Evolutionary conservation across 176 grass and related monocot species (phyloP).

Genomic region (Alopecurus myosuroides): DNA sequence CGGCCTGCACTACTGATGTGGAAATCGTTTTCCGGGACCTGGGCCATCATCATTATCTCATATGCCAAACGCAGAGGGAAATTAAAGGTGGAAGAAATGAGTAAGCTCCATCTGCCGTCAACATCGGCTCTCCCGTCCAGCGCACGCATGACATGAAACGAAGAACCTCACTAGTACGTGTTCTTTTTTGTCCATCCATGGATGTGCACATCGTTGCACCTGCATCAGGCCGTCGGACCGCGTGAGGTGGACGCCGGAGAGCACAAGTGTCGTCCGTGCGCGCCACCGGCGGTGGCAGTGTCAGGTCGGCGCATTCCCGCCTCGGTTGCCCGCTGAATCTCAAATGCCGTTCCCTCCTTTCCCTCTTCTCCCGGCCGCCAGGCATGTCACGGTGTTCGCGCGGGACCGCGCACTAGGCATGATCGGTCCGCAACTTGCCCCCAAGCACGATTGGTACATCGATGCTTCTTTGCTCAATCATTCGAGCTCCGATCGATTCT

Average conservation of each 20-base stretch:
- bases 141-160: conserved; percentile 4
- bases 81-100: not conserved
- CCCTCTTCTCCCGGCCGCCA: not conserved
- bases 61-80: not conserved
- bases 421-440: conserved; percentile 14
- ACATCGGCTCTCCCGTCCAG: not conserved
- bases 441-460: not conserved
- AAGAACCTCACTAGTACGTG: not conserved
- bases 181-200: not conserved
- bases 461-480: conserved; percentile 33
- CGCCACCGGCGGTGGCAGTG: conserved; percentile 4
- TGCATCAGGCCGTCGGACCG: not conserved
- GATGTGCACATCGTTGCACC: not conserved
- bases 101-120: not conserved
- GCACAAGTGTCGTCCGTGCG: not conserved
- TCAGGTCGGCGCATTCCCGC: conserved; percentile 14
- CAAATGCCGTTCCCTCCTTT: not conserved
- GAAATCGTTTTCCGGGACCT: conserved; percentile 11
- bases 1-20: not conserved
- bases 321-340: not conserved
- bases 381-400: conserved; percentile 25
- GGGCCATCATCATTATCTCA: not conserved
- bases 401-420: conserved; percentile 46
- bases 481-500: conserved; percentile 24
- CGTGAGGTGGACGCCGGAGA: not conserved